These are phyloP conservation scores for Lachnellula occidentalis DNA, from an alignment of 2,329 filamentous ascomycete species.

Conservation along the genomic window DNA sequence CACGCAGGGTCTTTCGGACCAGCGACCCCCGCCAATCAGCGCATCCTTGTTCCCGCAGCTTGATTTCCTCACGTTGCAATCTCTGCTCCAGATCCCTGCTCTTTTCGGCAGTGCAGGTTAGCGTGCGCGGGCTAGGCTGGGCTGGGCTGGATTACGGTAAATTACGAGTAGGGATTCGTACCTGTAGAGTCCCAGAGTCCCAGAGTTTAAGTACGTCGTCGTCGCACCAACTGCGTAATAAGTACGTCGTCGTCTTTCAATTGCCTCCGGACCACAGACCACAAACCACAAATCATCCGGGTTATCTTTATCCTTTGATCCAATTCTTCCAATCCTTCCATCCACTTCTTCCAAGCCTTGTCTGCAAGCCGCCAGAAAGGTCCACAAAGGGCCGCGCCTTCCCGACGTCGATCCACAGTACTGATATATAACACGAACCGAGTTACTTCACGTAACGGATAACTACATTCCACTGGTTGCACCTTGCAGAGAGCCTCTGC, in stretches of 20 bases:
- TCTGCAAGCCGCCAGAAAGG: background rate
- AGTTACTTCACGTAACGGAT: background rate
- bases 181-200: too few species aligned
- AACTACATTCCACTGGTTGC: background rate
- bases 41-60: too few species aligned
- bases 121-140: too few species aligned
- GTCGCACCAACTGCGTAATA: too few species aligned
- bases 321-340: background rate
- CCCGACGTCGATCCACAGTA: background rate
- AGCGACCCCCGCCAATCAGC: too few species aligned
- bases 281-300: background rate
- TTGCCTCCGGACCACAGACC: background rate
- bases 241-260: background rate
- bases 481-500: slow-evolving; percentile 1
- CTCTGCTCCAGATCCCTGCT: too few species aligned
- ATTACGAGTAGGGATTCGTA: too few species aligned
- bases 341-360: background rate
- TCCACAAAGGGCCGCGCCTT: background rate
- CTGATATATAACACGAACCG: background rate
- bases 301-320: background rate
- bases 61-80: too few species aligned
- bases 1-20: too few species aligned
- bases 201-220: too few species aligned
- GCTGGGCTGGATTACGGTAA: too few species aligned
- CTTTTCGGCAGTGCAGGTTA: too few species aligned